phyloP scores from a whole-genome alignment of 2,329 filamentous ascomycete species.

The Colletotrichum echinochloae region DNA sequence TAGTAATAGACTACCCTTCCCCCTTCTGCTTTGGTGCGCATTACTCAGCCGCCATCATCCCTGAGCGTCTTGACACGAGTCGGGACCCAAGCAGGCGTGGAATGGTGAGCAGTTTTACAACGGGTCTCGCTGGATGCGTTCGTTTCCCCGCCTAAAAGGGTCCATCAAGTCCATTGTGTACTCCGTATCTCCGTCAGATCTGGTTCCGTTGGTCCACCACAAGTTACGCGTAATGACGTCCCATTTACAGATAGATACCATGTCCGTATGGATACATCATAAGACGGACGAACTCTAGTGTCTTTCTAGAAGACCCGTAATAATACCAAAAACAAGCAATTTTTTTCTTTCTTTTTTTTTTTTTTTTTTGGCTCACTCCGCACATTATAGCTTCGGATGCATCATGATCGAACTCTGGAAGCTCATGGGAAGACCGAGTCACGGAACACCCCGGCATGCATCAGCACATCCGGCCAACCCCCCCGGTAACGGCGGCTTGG shows the following conservation, averaged over 20 bases:
- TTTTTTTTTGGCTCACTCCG: no score
- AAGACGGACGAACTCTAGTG: not conserved
- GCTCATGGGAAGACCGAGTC: not conserved
- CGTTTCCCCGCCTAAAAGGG: slow-evolving; percentile 20
- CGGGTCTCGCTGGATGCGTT: not conserved
- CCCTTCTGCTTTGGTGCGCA: not conserved
- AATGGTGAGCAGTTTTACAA: not conserved
- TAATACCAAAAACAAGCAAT: not conserved
- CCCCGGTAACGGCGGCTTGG: not conserved
- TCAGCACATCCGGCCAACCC: not conserved
- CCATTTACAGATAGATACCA: no score
- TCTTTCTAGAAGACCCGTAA: not conserved
- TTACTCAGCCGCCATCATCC: not conserved
- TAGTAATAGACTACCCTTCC: no score
- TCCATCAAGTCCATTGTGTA: no score
- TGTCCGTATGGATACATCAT: not conserved
- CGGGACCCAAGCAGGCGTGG: not conserved
- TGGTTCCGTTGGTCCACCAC: slow-evolving; percentile 11
- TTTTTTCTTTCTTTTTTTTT: no score
- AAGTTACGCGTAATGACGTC: not conserved
- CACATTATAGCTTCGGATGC: not conserved
- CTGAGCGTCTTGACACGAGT: not conserved
- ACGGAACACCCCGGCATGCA: not conserved
- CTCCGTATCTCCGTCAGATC: not conserved
- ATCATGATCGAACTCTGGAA: not conserved